Evolutionary conservation across 768 basidiomycete genomes (phyloP).

Genomic region (Amanita jacksonii): DNA sequence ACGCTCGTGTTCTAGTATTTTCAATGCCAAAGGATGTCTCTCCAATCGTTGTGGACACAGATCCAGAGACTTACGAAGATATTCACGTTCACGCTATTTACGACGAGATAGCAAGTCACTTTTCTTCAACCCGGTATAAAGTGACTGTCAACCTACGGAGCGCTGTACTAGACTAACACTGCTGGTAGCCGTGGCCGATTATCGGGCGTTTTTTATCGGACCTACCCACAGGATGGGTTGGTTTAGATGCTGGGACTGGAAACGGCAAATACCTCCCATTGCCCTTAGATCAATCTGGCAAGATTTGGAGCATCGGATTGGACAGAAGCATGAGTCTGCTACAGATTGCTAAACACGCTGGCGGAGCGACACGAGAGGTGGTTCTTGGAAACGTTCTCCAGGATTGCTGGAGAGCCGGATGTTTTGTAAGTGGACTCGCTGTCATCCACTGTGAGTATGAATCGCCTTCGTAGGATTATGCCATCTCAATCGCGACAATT

Average conservation of each 20-base stretch:
- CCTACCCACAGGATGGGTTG: constrained; percentile 70
- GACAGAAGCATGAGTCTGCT: constrained; percentile 78
- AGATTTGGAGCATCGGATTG: constrained; percentile 69
- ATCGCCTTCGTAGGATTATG: constrained; percentile 62
- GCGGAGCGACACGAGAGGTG: constrained; percentile 54
- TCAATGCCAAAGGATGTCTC: constrained; percentile 4
- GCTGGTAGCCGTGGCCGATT: constrained; percentile 72
- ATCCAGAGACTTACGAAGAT: constrained; percentile 56
- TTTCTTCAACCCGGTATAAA: constrained; percentile 86
- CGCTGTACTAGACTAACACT: background rate
- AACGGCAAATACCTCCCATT: constrained; percentile 95
- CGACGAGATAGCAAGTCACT: constrained; percentile 78
- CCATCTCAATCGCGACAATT: constrained; percentile 95
- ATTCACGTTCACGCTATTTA: constrained; percentile 77
- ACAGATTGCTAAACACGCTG: constrained; percentile 61
- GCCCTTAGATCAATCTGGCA: constrained; percentile 48
- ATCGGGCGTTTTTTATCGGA: constrained; percentile 65
- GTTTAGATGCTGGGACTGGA: constrained; percentile 91
- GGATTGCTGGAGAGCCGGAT: constrained; percentile 62
- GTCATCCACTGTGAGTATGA: background rate
- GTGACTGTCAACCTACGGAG: constrained; percentile 22
- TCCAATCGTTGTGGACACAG: constrained; percentile 24
- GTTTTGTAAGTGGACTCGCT: constrained; percentile 48
- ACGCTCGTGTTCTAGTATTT: too few relatives aligned
- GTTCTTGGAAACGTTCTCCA: constrained; percentile 74